Conservation (phyloP, 257 asterid species). For the Catharanthus roseus region DNA sequence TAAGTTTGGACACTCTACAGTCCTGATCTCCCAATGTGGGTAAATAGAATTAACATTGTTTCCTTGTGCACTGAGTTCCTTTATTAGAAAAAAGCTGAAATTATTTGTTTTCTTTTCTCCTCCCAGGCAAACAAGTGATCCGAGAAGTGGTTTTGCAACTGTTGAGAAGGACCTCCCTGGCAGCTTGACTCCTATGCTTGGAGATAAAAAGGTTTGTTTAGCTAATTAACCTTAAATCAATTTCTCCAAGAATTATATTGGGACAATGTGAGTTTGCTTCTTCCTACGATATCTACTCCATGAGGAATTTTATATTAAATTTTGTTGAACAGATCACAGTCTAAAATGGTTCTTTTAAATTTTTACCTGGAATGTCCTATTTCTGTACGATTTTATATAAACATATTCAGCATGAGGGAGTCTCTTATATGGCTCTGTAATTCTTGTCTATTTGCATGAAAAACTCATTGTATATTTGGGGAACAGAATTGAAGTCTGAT, state of each 20-base stretch:
- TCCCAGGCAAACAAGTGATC: slow-evolving; percentile 86
- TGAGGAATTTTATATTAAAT: neutral
- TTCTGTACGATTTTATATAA: neutral
- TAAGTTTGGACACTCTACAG: too few species aligned
- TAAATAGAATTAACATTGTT: neutral
- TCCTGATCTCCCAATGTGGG: neutral
- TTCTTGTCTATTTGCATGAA: neutral
- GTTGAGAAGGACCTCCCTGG: slow-evolving; percentile 86
- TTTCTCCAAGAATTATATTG: neutral
- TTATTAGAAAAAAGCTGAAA: neutral
- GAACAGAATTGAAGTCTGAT: neutral
- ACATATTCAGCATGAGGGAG: neutral
- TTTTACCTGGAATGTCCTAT: neutral
- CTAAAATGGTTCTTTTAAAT: neutral
- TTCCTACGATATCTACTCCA: neutral
- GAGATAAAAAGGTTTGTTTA: slow-evolving; percentile 76
- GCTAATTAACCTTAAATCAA: too few species aligned
- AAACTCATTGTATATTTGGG: neutral
- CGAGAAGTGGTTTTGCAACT: slow-evolving; percentile 82
- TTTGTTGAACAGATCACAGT: neutral
- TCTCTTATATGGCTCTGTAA: neutral
- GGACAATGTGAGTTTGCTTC: neutral
- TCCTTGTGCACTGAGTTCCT: neutral
- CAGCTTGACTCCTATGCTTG: slow-evolving; percentile 94
- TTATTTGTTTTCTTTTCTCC: slow-evolving; percentile 4